Base-by-base conservation (phyloP, 2,329 filamentous ascomycete species). In the Bipolaris oryzae region DNA sequence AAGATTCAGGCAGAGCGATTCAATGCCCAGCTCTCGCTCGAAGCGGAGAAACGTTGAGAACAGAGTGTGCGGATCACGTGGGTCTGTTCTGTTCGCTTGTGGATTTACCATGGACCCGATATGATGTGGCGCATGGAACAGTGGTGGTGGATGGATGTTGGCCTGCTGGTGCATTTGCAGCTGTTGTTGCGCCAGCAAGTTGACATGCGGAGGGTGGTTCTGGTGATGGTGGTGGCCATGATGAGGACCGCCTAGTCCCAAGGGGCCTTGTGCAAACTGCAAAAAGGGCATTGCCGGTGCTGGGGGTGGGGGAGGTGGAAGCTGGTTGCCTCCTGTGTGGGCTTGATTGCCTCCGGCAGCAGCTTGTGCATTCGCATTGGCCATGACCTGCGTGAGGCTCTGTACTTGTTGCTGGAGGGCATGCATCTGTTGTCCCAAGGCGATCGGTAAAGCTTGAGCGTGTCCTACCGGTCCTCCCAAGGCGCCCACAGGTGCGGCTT, bases 1-100 rank as follows among this genome's bases (percentile, higher is more conserved):
- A 18, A 77, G 64, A 7, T 66, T 68, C 5, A 76, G 61, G 39
- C 72, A 76, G 18, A 77, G 65, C 3, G 66, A 66, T 47, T 75
- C 72, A 48, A 77, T 63, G 39, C 72, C 72, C 39, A 72, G 67
- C 55, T 76, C 74, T 56, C 74, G 73, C 59, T 72, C 69, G 66
- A 71, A 75, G 49, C 73, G 72, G 39, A 74, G 63, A 59, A 76
- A 74, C 18, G 63, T 64, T 13, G 67, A 62, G 55, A 69, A 67
- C 42, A 74, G 65, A 31, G 56, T 53, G 50, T 57, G 47, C 16
- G 42, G 9, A 34, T 55, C 41, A 21, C 45, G 39, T 16, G 15
- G n/a, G 46, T 37, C 34, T 16, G 18, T 42, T 35, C 1, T 11
- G 35, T 20, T 11, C 21, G 45, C 34, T 48, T 38, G 45, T 37